Evolutionary conservation across 73 alveolate species (phyloP), one percentile per base, ranked within the genome.

Genomic region (Tetrahymena borealis): DNA sequence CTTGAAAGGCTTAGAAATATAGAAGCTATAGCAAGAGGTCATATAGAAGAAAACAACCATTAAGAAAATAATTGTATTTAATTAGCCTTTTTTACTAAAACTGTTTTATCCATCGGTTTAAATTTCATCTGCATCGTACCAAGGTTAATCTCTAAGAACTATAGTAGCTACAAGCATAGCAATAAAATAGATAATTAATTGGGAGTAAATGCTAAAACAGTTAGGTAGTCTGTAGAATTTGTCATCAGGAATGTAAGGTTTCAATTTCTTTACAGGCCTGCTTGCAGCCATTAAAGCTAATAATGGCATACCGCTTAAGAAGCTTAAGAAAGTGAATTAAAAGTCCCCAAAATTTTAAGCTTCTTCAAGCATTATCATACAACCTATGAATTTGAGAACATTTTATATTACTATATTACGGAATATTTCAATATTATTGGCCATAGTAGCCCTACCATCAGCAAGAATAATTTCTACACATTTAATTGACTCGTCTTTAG

Each of bases 381-480:
- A 60, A 2, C 85, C 85, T 13, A 60, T 18, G 35, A 60, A 60
- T 20, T 60, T 60, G 28, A 60, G 85, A 60, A 60, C 9, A 16
- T 60, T 60, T 60, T 60, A 60, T 4, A 60, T 60, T 3, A 60
- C 85, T 6, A 60, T 60, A 6, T 35, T 24, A 60, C 85, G 77
- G 40, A 93, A 93, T 5, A 93, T 90, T 41, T 93, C 95, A 38
- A 93, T 85, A 18, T 79, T 79, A 35, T 38, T 93, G 77, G 43
- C 40, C 36, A 79, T 93, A 4, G 95, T 90, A 32, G 95, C 93
- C 39, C 91, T 93, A 39, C 95, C 95, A 33, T 78, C 91, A n/a
- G 93, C 78, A 79, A 93, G 91, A 12, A 93, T 90, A 78, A 35
- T 60, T 18, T 41, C 43, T 32, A 85, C 91, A 85, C 95, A 85